Conservation (phyloP, 1,139 yeast genomes). For the Geotrichum histeridarum region DNA sequence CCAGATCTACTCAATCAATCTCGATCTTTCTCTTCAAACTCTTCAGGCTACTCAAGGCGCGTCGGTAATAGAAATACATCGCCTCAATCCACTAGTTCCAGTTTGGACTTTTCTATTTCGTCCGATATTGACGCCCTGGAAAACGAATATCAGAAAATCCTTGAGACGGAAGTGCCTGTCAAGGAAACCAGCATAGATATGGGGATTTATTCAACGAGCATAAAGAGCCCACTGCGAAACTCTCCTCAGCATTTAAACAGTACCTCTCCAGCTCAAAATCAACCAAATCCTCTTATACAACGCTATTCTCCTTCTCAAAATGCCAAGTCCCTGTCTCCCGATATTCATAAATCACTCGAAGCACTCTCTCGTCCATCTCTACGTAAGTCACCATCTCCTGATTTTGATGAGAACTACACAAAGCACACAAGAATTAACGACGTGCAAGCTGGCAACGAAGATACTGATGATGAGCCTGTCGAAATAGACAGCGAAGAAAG, state of each 20-base stretch:
- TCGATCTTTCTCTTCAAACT: not conserved
- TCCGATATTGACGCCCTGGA: slow-evolving; percentile 14
- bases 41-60: not conserved
- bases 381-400: not conserved
- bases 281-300: not conserved
- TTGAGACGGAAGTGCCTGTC: not conserved
- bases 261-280: not conserved
- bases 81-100: not conserved
- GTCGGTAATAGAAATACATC: not conserved
- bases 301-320: not conserved
- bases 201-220: no score
- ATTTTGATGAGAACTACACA: not conserved
- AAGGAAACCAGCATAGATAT: not conserved
- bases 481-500: not conserved
- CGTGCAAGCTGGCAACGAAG: not conserved
- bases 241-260: not conserved
- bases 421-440: slow-evolving; percentile 4
- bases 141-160: slow-evolving; percentile 12
- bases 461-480: slow-evolving; percentile 2
- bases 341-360: not conserved
- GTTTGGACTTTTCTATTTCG: not conserved
- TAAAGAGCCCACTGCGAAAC: not conserved
- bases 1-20: slow-evolving; percentile 1
- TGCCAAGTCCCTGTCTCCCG: not conserved
- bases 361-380: not conserved